These are phyloP conservation scores for Pyricularia sp. DNA, from an alignment of 2,329 filamentous ascomycete species.

Conservation along the genomic window DNA sequence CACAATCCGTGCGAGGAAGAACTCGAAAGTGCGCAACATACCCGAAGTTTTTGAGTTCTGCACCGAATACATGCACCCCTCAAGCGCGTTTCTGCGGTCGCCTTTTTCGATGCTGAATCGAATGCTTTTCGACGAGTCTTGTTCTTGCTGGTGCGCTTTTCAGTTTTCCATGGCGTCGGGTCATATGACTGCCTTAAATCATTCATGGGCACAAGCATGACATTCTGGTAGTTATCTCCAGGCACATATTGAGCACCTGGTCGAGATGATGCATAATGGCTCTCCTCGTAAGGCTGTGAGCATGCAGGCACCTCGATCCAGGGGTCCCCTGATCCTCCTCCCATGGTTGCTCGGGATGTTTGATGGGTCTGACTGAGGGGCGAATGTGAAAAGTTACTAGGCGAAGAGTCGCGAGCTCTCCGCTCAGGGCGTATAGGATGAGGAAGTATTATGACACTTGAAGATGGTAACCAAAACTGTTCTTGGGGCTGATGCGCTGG, in stretches of 20 bases:
- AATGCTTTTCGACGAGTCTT: conserved; percentile 5
- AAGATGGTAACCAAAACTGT: background rate
- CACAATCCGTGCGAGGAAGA: background rate
- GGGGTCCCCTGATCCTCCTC: background rate
- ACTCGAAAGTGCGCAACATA: conserved; percentile 14
- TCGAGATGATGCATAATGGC: background rate
- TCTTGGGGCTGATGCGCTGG: background rate
- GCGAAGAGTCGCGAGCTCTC: background rate
- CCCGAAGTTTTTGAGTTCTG: conserved; percentile 28
- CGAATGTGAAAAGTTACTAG: background rate
- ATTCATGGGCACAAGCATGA: background rate
- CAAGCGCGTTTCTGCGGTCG: conserved; percentile 21
- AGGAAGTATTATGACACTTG: background rate
- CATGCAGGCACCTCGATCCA: background rate
- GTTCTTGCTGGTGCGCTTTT: background rate
- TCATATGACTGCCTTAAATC: background rate
- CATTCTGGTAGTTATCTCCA: background rate
- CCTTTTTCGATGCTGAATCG: conserved; percentile 12
- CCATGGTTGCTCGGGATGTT: background rate
- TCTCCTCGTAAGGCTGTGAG: background rate
- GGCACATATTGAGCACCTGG: background rate
- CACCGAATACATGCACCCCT: conserved; percentile 30
- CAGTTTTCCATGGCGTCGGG: background rate
- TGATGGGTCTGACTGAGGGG: background rate
- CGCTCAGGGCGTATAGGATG: background rate